These are phyloP conservation scores for Camelina neglecta DNA, from an alignment of 345 rosid species.

Conservation along the genomic window DNA sequence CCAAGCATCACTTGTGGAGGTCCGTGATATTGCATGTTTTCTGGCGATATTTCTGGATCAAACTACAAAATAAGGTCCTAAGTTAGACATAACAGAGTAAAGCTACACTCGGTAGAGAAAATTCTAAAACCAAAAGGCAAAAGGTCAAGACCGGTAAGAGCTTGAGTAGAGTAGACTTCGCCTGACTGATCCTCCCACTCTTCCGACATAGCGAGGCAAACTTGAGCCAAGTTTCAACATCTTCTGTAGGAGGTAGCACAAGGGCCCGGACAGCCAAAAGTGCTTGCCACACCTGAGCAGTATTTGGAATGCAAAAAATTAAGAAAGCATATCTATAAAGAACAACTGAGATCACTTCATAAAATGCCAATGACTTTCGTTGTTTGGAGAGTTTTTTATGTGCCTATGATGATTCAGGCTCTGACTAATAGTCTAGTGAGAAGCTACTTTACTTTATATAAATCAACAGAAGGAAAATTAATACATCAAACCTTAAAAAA, in stretches of 20 bases:
- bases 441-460: constrained; percentile 12
- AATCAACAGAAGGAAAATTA: constrained; percentile 4
- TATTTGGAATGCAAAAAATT: constrained; percentile 18
- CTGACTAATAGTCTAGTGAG: constrained; percentile 17
- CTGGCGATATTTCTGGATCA: constrained; percentile 86
- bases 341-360: constrained; percentile 14
- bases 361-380: constrained; percentile 17
- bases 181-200: constrained; percentile 92
- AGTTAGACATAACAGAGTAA: constrained; percentile 28
- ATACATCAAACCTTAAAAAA: constrained; percentile 3
- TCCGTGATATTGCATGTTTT: constrained; percentile 74
- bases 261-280: constrained; percentile 93
- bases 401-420: constrained; percentile 14
- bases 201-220: constrained; percentile 92
- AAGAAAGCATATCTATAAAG: constrained; percentile 15
- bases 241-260: constrained; percentile 92
- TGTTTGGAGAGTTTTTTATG: constrained; percentile 18
- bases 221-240: constrained; percentile 93
- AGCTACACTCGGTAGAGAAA: constrained; percentile 24
- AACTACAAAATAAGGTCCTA: constrained; percentile 56
- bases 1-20: constrained; percentile 98
- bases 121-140: constrained; percentile 20
- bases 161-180: constrained; percentile 89
- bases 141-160: constrained; percentile 73
- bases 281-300: constrained; percentile 87